Evolutionary conservation across 352 stramenopile genomes (phyloP), one percentile per base, ranked within the genome.

Genomic region (Pilasporangium apinafurcum): DNA sequence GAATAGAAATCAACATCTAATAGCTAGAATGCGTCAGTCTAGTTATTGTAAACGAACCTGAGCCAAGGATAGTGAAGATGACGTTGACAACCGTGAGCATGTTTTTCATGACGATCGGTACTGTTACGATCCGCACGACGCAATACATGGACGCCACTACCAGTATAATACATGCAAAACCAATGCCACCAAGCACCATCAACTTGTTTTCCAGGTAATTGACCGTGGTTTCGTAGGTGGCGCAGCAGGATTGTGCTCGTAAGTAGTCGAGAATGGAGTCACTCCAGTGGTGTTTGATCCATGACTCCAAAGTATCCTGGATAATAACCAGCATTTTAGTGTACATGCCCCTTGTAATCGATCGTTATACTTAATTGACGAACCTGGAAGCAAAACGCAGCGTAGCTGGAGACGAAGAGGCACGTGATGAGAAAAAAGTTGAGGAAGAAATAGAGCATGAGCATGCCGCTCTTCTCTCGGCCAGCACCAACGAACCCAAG

Each of bases 71-170:
- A 20, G 81, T 58, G 44, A 90, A 93, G 43, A 80, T 59, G 24
- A 59, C 57, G 56, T 89, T 91, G 55, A 86, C 68, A 25, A 91
- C 71, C 4, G 71, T 75, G 43, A 91, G 59, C 62, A 93, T 73
- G 51, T 65, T 83, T 50, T 83, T 83, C 78, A 93, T 91, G 43
- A 93, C 69, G 56, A 91, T 87, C 6, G 81, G 81, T 27, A 93
- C 70, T n/a, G 76, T 88, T 28, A 89, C 74, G 53, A 93, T 90
- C 52, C 77, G 75, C 18, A 93, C 52, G 31, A 89, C 71, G 53
- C 74, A 93, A 59, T 86, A 86, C 59, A 90, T 74, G 18, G 77
- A 61, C 1, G 54, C 38, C 16, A 93, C 28, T 29, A 81, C 57
- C 13, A 86, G 51, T 17, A 56, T 48, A 27, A 86, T 61, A 42